phyloP scores from a whole-genome alignment of 1,284 basidiomycete species.

The Cryptococcus floricola region DNA sequence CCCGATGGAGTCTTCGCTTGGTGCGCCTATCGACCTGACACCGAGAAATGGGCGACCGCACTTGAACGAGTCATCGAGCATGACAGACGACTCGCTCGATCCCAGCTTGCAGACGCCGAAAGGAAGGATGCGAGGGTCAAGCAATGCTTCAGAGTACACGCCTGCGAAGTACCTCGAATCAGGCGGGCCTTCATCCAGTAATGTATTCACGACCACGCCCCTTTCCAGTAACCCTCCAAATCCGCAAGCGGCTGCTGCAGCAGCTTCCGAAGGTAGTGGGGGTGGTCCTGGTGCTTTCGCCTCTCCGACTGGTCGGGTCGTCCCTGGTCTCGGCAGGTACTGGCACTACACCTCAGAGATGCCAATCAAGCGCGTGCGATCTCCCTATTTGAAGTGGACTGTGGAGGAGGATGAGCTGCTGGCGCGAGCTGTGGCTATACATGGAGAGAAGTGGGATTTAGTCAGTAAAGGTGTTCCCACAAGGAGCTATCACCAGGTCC shows the following conservation, averaged over 20 bases:
- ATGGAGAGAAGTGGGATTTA: conserved; percentile 49
- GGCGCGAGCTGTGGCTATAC: conserved; percentile 43
- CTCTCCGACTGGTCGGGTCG: conserved; percentile 35
- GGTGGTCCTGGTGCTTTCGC: conserved; percentile 15
- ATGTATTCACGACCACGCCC: neutral
- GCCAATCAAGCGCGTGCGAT: conserved; percentile 39
- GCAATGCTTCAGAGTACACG: conserved; percentile 20
- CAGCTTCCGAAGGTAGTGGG: neutral
- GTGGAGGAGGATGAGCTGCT: conserved; percentile 48
- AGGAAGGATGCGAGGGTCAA: conserved; percentile 16
- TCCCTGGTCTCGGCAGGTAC: conserved; percentile 46
- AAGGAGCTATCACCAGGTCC: conserved; percentile 46
- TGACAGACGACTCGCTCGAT: conserved; percentile 18
- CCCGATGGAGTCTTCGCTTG: conserved; percentile 17
- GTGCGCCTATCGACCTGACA: conserved; percentile 36
- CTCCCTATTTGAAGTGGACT: conserved; percentile 47
- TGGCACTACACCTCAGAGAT: conserved; percentile 41
- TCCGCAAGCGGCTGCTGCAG: neutral
- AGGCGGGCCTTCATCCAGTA: too few relatives aligned
- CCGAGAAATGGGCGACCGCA: neutral
- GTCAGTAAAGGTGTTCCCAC: conserved; percentile 47
- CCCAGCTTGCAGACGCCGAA: conserved; percentile 19
- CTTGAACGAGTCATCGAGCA: neutral
- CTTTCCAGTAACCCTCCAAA: neutral
- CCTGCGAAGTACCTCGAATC: conserved; percentile 5